These are phyloP conservation scores for Aureobasidium vineae DNA, from an alignment of 2,329 filamentous ascomycete species.

Conservation along the genomic window DNA sequence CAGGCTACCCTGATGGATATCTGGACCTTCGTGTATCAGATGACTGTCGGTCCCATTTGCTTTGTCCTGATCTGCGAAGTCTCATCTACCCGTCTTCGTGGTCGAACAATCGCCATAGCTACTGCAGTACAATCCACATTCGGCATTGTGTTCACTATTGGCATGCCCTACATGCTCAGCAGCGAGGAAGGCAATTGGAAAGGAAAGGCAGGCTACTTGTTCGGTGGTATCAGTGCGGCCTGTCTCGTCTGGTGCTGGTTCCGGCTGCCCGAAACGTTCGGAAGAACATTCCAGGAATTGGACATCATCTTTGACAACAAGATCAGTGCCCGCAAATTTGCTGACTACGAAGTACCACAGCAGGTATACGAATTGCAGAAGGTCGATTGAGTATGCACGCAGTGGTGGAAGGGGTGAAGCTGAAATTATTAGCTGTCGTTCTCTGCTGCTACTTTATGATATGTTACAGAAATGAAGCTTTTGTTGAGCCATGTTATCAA, in stretches of 20 bases:
- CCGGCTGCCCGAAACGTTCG: constrained; percentile 40
- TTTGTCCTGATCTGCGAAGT: constrained; percentile 26
- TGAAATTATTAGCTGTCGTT: no score
- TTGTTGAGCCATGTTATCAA: no score
- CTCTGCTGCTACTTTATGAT: no score
- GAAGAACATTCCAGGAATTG: constrained; percentile 40
- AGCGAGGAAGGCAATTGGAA: constrained; percentile 36
- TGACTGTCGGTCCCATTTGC: constrained; percentile 28
- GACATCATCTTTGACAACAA: constrained; percentile 37
- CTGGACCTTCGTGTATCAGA: neutral
- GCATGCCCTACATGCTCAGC: constrained; percentile 37
- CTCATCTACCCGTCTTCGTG: constrained; percentile 20
- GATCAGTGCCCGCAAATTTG: neutral
- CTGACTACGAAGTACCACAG: neutral
- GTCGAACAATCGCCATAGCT: constrained; percentile 26
- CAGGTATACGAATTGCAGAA: neutral
- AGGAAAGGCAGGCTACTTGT: constrained; percentile 40
- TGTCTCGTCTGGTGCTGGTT: constrained; percentile 38
- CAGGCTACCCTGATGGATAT: constrained; percentile 33
- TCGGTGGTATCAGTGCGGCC: constrained; percentile 34
- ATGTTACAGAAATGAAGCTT: no score
- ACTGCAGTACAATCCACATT: constrained; percentile 27
- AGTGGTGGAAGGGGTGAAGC: neutral
- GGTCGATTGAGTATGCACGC: neutral
- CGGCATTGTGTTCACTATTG: constrained; percentile 29